Conservation (phyloP, 257 asterid genomes). For the Solanum sitiens region DNA sequence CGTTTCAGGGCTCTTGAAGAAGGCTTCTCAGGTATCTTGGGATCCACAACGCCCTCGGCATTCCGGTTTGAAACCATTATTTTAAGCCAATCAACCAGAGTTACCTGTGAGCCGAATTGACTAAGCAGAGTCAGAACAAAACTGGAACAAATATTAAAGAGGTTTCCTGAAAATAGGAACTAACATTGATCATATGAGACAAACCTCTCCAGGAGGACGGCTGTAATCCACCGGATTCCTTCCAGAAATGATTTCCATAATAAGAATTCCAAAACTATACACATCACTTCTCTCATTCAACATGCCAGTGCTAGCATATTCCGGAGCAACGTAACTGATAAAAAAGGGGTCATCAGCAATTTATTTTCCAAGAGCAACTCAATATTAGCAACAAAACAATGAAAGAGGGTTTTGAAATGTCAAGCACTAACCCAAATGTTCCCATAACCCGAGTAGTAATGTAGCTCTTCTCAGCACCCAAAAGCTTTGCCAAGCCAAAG, state of each 20-base stretch:
- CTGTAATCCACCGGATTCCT: constrained; percentile 82
- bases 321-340: constrained; percentile 83
- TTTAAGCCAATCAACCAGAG: constrained; percentile 84
- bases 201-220: constrained; percentile 76
- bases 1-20: constrained; percentile 79
- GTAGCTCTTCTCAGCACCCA: constrained; percentile 75
- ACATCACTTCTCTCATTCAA: constrained; percentile 86
- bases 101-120: constrained; percentile 33
- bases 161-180: not conserved
- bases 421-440: constrained; percentile 72
- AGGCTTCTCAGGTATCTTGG: constrained; percentile 60
- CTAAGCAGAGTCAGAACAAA: not conserved
- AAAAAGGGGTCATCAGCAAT: not conserved
- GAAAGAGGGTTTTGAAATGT: not conserved
- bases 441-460: constrained; percentile 95
- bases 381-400: not conserved
- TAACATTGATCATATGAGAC: not conserved
- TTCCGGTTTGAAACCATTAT: constrained; percentile 76
- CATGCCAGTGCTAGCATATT: constrained; percentile 91
- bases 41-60: constrained; percentile 83
- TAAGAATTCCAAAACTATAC: constrained; percentile 81
- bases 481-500: constrained; percentile 80
- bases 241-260: constrained; percentile 82
- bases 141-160: not conserved
- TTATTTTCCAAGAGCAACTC: not conserved